Evolutionary conservation across 148 eudicot species (phyloP), one percentile per base, ranked within the genome.

Genomic region (Fallopia convolvulus): DNA sequence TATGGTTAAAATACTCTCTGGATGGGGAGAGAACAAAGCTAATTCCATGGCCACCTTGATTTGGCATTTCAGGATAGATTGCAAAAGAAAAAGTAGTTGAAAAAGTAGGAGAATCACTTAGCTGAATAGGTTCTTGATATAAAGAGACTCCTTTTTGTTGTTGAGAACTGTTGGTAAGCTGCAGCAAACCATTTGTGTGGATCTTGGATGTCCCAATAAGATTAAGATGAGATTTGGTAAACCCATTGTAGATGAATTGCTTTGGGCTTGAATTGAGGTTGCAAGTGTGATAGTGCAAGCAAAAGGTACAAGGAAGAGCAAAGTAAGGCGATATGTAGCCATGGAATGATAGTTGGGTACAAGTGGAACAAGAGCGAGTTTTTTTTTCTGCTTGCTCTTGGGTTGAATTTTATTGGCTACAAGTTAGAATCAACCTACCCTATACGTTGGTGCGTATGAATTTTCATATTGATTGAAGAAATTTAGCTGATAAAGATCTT

Each of bases 161-260:
- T 1, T 33, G 17, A 33, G 73, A 70, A n/a, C 73, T 40, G 44
- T 14, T 33, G 3, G 73, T 70, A 32, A 70, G 73, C 46, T 70
- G 73, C 41, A 40, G 6, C 42, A 70, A 40, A 32, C 73, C 73
- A n/a, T 70, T 70, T 3, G 68, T 23, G 5, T 50, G 74, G 41
- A 70, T 50, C 4, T 15, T 52, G 1, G 79, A 65, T 2, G 32
- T 46, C 47, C 75, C 75, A 32, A 63, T 60, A 47, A 49, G 33
- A 70, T 21, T 72, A 18, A 77, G 48, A 33, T 49, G 39, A 6
- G 36, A 18, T 70, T 65, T 75, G 33, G 10, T 52, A 14, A 77
- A 77, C 8, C 79, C 79, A 66, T 63, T 44, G 61, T 77, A 77
- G 39, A 63, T 66, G 72, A 77, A 77, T 4, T 70, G 73, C 21